Conservation (phyloP, 768 basidiomycete species). For the Russula earlei region DNA sequence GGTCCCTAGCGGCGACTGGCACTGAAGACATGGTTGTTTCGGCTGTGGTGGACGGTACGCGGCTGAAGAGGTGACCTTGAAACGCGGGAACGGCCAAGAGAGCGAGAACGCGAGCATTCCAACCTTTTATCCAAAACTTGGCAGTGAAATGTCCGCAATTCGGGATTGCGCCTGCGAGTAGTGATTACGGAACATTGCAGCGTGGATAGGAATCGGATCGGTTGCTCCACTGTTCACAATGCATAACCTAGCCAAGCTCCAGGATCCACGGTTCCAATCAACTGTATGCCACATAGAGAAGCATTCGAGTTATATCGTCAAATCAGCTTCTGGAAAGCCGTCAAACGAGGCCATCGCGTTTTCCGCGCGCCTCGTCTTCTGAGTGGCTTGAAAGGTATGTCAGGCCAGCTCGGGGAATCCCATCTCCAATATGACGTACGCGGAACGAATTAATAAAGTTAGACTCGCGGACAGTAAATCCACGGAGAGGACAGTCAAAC, state of each 20-base stretch:
- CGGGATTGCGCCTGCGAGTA: neutral
- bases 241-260: neutral
- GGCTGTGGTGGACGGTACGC: neutral
- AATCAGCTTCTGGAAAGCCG: neutral
- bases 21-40: slow-evolving; percentile 5
- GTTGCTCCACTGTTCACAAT: neutral
- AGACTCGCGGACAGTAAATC: neutral
- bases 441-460: neutral
- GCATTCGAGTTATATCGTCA: neutral
- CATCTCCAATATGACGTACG: neutral
- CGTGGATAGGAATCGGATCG: too few species aligned
- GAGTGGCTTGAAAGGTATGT: neutral
- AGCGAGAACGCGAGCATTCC: neutral
- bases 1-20: neutral
- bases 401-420: neutral
- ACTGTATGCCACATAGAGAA: too few species aligned
- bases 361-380: neutral
- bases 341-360: neutral
- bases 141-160: neutral
- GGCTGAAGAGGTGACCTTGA: neutral
- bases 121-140: neutral
- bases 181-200: neutral
- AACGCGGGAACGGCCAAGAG: neutral
- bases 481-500: neutral
- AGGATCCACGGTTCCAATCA: neutral